Conservation (phyloP, 2,329 filamentous ascomycete genomes). For the Aschersonia sp. region DNA sequence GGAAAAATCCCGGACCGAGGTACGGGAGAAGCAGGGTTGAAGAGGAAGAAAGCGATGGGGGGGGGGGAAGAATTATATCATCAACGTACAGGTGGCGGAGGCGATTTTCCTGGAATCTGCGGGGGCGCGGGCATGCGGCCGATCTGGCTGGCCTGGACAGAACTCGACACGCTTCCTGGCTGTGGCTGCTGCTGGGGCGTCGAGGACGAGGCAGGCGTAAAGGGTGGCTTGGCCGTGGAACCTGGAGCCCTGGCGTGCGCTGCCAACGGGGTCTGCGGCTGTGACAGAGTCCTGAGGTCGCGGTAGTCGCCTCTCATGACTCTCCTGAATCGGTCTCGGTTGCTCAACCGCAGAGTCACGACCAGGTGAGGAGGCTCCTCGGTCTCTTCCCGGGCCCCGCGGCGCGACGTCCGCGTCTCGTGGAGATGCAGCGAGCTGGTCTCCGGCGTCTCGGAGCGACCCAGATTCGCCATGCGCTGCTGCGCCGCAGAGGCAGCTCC, state of each 20-base stretch:
- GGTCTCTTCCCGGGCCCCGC: constrained; percentile 56
- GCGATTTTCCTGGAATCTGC: constrained; percentile 38
- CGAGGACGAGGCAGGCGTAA: constrained; percentile 17
- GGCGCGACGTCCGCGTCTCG: constrained; percentile 56
- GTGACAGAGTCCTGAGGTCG: constrained; percentile 20
- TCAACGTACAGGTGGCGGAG: constrained; percentile 46
- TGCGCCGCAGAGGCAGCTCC: constrained; percentile 78
- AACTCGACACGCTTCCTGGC: constrained; percentile 14
- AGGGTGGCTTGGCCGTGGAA: constrained; percentile 21
- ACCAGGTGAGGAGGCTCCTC: constrained; percentile 56
- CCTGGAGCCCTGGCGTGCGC: constrained; percentile 17
- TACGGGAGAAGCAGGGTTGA: not conserved
- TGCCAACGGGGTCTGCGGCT: constrained; percentile 18
- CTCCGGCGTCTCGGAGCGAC: constrained; percentile 84
- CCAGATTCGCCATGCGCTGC: constrained; percentile 69
- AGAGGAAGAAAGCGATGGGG: not conserved
- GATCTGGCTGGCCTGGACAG: constrained; percentile 37
- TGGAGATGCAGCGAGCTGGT: constrained; percentile 45
- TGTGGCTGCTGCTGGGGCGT: constrained; percentile 14
- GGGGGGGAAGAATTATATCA: not conserved
- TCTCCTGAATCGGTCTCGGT: constrained; percentile 51
- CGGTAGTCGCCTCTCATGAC: constrained; percentile 40
- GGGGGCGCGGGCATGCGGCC: constrained; percentile 57
- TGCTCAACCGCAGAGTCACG: constrained; percentile 61
- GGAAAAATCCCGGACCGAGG: not conserved